A percentile compares a stretch with the other conserved stretches of the same genome.
These are phyloP conservation scores for Stropharia rugosoannulata DNA, from an alignment of 768 basidiomycete species.

Conservation along the genomic window DNA sequence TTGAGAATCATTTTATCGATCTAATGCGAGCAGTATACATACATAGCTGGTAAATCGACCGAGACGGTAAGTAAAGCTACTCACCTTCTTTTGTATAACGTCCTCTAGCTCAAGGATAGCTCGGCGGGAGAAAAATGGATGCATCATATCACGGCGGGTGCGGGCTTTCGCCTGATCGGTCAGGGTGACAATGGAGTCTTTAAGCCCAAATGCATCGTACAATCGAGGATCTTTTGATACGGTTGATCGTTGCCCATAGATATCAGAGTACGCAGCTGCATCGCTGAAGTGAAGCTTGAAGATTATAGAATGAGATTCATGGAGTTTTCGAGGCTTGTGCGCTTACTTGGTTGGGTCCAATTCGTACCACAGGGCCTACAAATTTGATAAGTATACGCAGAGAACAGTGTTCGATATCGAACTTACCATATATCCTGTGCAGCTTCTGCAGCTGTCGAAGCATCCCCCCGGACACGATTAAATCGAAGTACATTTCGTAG, in stretches of 20 bases:
- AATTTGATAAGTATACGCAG: background rate
- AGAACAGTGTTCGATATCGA: background rate
- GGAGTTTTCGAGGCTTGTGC: background rate
- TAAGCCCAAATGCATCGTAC: conserved; percentile 36
- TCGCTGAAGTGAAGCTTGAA: conserved; percentile 38
- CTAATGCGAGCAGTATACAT: conserved; percentile 17
- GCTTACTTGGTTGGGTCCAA: conserved; percentile 38
- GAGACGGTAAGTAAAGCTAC: background rate
- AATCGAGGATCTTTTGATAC: conserved; percentile 38
- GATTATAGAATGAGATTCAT: background rate
- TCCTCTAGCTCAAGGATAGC: conserved; percentile 35
- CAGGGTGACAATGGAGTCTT: conserved; percentile 34
- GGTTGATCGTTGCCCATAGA: conserved; percentile 32
- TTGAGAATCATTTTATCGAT: conserved; percentile 27
- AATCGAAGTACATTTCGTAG: conserved; percentile 35
- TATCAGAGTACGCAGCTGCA: conserved; percentile 29
- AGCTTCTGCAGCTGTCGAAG: conserved; percentile 27
- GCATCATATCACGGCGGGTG: conserved; percentile 27
- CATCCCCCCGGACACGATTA: conserved; percentile 30
- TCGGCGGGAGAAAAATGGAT: conserved; percentile 37
- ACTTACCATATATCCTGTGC: conserved; percentile 33
- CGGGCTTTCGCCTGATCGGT: conserved; percentile 32
- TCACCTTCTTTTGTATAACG: conserved; percentile 30
- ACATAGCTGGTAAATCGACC: background rate
- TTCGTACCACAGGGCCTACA: conserved; percentile 36